Percentiles rank a stretch among this genome's conserved stretches.
Evolutionary conservation across 78 protist genomes (phyloP).

Genomic region (Dictyostelium purpureum): DNA sequence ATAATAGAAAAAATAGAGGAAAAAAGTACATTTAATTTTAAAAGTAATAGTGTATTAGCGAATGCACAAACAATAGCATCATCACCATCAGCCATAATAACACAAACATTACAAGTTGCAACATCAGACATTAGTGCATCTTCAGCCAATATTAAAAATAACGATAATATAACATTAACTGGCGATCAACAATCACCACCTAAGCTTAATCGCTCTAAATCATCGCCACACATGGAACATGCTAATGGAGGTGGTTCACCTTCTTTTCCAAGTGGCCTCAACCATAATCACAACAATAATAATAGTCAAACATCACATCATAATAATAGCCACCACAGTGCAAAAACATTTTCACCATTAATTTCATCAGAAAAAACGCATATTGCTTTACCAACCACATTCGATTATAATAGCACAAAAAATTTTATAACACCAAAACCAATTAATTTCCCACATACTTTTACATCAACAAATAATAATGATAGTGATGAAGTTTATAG

Average conservation of each 20-base stretch:
- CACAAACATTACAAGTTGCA: neutral
- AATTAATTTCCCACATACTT: neutral
- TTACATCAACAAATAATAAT: neutral
- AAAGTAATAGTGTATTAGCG: neutral
- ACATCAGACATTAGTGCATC: neutral
- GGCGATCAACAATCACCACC: neutral
- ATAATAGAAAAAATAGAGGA: neutral
- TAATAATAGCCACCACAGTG: neutral
- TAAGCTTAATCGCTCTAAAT: constrained; percentile 60
- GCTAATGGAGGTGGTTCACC: neutral
- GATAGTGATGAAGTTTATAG: neutral
- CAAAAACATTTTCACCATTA: constrained; percentile 44
- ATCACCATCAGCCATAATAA: neutral
- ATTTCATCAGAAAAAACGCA: constrained; percentile 25
- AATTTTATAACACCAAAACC: neutral
- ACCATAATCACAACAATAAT: neutral
- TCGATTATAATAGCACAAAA: neutral
- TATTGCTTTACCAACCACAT: constrained; percentile 20
- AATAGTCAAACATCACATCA: neutral
- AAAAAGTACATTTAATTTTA: neutral
- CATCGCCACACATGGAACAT: constrained; percentile 66
- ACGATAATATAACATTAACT: no score
- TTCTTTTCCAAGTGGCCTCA: neutral
- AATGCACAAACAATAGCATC: neutral
- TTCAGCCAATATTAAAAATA: no score